Conservation (phyloP, 1,284 basidiomycete genomes). For the Cystobasidium slooffiae region DNA sequence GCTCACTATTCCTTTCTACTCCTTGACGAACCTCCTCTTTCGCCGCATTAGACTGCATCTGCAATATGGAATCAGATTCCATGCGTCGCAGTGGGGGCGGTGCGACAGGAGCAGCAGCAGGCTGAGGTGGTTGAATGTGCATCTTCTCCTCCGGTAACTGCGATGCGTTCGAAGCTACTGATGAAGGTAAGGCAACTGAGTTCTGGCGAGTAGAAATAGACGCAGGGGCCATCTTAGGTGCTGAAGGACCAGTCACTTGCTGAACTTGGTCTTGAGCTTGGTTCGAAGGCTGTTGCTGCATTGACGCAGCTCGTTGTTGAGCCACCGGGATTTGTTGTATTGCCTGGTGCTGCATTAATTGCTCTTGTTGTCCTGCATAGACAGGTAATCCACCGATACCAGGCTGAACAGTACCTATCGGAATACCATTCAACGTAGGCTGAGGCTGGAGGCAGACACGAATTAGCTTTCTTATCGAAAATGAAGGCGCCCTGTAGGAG, state of each 20-base stretch:
- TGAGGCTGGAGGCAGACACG: conserved; percentile 10
- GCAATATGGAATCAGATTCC: conserved; percentile 20
- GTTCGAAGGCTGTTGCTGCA: neutral
- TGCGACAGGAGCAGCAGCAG: neutral
- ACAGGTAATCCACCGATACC: conserved; percentile 21
- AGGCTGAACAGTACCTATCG: conserved; percentile 3
- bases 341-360: neutral
- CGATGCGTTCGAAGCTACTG: neutral
- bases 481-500: neutral
- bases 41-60: conserved; percentile 5
- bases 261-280: conserved; percentile 5
- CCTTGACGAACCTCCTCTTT: neutral
- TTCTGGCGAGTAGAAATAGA: neutral
- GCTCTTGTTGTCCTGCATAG: conserved; percentile 20
- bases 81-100: neutral
- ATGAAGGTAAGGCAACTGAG: conserved; percentile 4
- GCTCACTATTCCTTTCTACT: conserved; percentile 2
- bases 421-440: conserved; percentile 12
- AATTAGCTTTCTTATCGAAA: neutral
- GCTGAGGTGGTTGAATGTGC: conserved; percentile 1
- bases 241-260: neutral
- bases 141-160: conserved; percentile 17
- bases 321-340: conserved; percentile 4
- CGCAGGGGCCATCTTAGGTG: neutral
- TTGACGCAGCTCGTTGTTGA: neutral